phyloP scores from a whole-genome alignment of 495 filamentous ascomycete species.

The Penicillium alfredii region DNA sequence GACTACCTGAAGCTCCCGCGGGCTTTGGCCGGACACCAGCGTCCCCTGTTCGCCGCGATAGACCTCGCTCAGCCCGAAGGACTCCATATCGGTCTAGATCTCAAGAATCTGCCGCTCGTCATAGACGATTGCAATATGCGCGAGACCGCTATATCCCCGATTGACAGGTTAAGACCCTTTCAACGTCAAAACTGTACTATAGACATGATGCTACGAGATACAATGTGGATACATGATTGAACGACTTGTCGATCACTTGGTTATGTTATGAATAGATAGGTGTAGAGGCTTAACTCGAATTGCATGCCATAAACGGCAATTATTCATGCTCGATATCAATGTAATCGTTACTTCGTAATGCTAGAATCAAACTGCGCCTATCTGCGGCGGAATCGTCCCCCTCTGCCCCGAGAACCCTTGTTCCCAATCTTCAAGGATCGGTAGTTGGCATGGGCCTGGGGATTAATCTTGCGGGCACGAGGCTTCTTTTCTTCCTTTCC shows the following conservation, averaged over 20 bases:
- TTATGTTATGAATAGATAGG: no score
- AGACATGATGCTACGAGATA: conserved; percentile 2
- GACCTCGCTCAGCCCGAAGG: conserved; percentile 1
- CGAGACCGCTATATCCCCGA: conserved; percentile 39
- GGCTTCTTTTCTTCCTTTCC: conserved; percentile 46
- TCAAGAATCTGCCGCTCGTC: conserved; percentile 17
- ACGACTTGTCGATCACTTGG: no score
- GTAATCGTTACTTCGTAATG: conserved; percentile 30
- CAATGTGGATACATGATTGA: conserved; percentile 1
- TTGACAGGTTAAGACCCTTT: conserved; percentile 8
- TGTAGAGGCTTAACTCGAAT: no score
- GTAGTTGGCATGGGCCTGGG: conserved; percentile 76
- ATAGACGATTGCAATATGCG: conserved; percentile 26
- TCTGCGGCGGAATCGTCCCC: conserved; percentile 43
- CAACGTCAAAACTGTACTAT: conserved; percentile 9
- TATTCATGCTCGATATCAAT: conserved; percentile 19
- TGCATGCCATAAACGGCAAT: no score
- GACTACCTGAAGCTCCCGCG: neutral
- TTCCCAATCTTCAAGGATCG: conserved; percentile 73
- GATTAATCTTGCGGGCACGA: conserved; percentile 59
- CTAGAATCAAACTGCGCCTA: conserved; percentile 13
- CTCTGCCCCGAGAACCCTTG: conserved; percentile 36
- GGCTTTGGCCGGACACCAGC: conserved; percentile 17
- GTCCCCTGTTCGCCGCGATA: conserved; percentile 14
- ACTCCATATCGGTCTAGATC: conserved; percentile 8